Evolutionary conservation across 2,329 filamentous ascomycete species (phyloP), one percentile per base, ranked within the genome.

Genomic region (Ascochyta rabiei): DNA sequence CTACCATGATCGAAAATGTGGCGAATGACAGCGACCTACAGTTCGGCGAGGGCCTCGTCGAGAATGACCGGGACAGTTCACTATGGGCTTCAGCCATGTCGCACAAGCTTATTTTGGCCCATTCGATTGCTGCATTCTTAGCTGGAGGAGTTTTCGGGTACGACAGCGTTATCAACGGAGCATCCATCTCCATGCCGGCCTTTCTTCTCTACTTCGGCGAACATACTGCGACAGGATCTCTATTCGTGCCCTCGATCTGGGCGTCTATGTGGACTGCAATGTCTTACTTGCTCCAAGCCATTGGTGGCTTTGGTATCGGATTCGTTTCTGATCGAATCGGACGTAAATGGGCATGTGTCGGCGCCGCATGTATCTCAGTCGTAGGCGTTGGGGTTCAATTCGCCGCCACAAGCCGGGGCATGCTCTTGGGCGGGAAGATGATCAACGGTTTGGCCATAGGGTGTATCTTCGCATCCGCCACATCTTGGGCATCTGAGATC

Each of bases 91-190:
- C 52, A 23, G 52, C 52, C 8, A 46, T 30, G 35, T 44, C 52
- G 5, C 52, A 55, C 35, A 55, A 55, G 18, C 33, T 45, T 8
- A 47, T 55, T 13, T 21, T 55, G 15, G 35, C 41, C 13, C 46
- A 50, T 26, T 55, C 52, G 0, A 13, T 55, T n/a, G 52, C 52
- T 30, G 52, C 52, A 4, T 35, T 55, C 30, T 34, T 55, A 7
- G 52, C 46, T 23, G 52, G 52, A 33, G 52, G 52, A 18, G 52
- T 55, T 8, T 55, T 55, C 24, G 52, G 52, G 3, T 55, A 55
- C 41, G 52, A 55, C 41, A 55, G 52, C 41, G 52, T 55, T 35
- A 50, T 55, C 41, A 55, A 55, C 23, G 52, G 52, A 26, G 52
- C 52, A 16, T 49, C 45, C 15, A 50, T 55, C 2, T 55, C 52